Percentiles rank a stretch among this genome's conserved stretches.
These are phyloP conservation scores for Candolleomyces aberdarensis DNA, from an alignment of 768 basidiomycete genomes.

Conservation along the genomic window DNA sequence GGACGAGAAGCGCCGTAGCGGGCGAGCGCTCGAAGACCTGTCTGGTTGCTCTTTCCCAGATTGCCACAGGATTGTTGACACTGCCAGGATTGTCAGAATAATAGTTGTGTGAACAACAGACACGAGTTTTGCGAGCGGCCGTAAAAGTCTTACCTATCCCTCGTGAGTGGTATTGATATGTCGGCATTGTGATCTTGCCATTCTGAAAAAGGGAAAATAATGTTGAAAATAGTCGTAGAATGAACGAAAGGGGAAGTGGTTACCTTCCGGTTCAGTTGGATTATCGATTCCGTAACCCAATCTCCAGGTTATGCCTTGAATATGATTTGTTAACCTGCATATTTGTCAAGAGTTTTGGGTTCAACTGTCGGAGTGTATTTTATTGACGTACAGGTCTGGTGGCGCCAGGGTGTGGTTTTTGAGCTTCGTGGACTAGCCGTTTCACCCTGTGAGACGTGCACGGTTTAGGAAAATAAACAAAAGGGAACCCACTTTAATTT, in stretches of 20 bases:
- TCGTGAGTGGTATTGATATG: constrained; percentile 48
- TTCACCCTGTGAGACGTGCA: not conserved
- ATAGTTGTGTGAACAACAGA: not conserved
- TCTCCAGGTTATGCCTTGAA: constrained; percentile 65
- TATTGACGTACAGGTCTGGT: constrained; percentile 50
- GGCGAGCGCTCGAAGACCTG: constrained; percentile 13
- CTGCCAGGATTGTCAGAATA: constrained; percentile 28
- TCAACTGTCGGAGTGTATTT: not conserved
- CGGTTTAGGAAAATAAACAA: not conserved
- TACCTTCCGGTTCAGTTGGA: constrained; percentile 54
- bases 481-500: constrained; percentile 42
- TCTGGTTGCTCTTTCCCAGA: constrained; percentile 48
- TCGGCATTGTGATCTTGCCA: constrained; percentile 58
- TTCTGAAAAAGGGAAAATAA: constrained; percentile 30
- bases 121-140: not conserved
- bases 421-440: constrained; percentile 41
- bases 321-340: constrained; percentile 46
- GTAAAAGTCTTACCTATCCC: constrained; percentile 38
- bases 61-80: constrained; percentile 52
- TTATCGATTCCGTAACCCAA: constrained; percentile 57
- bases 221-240: not conserved
- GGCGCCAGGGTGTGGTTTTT: constrained; percentile 56
- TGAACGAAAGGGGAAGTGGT: constrained; percentile 1
- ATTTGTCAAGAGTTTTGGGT: not conserved
- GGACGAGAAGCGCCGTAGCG: no score